A percentile compares a stretch with the other conserved stretches of the same genome.
These are phyloP conservation scores for Russula brevipes DNA, from an alignment of 768 basidiomycete species.

Conservation along the genomic window DNA sequence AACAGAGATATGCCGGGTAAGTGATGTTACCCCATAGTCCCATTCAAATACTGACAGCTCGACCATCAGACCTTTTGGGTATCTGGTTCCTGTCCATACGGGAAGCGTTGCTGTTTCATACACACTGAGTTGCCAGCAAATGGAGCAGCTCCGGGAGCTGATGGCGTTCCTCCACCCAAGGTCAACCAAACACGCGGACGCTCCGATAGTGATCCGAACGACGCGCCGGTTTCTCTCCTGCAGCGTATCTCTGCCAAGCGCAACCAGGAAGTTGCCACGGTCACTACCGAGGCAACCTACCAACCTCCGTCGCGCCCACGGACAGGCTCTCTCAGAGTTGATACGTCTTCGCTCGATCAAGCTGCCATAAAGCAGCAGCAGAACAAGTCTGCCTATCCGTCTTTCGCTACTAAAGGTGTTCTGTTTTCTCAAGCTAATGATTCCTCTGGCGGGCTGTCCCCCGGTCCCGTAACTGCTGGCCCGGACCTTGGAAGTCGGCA, in stretches of 20 bases:
- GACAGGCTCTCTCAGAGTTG: conserved; percentile 65
- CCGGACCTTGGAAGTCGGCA: conserved; percentile 78
- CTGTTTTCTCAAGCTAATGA: conserved; percentile 56
- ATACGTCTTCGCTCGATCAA: conserved; percentile 55
- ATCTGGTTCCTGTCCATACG: conserved; percentile 88
- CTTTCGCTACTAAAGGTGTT: conserved; percentile 46
- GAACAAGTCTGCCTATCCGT: conserved; percentile 83
- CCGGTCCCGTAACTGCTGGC: conserved; percentile 78
- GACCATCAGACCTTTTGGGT: conserved; percentile 79
- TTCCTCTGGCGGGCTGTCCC: conserved; percentile 57
- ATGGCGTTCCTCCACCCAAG: conserved; percentile 49
- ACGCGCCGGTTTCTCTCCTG: conserved; percentile 66
- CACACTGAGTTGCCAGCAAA: conserved; percentile 76
- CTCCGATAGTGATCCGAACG: conserved; percentile 72
- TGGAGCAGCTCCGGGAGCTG: conserved; percentile 52
- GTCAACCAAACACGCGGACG: conserved; percentile 51
- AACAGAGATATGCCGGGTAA: conserved; percentile 87
- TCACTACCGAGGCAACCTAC: conserved; percentile 39
- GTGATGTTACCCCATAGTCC: conserved; percentile 27
- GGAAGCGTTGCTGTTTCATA: conserved; percentile 91
- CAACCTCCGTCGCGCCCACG: conserved; percentile 54
- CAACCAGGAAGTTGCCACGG: conserved; percentile 40
- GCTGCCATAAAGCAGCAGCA: conserved; percentile 57
- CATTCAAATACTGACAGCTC: conserved; percentile 17
- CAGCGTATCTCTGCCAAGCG: conserved; percentile 71